Evolutionary conservation across 768 basidiomycete genomes (phyloP).

Genomic region (Tricholoma sp.): DNA sequence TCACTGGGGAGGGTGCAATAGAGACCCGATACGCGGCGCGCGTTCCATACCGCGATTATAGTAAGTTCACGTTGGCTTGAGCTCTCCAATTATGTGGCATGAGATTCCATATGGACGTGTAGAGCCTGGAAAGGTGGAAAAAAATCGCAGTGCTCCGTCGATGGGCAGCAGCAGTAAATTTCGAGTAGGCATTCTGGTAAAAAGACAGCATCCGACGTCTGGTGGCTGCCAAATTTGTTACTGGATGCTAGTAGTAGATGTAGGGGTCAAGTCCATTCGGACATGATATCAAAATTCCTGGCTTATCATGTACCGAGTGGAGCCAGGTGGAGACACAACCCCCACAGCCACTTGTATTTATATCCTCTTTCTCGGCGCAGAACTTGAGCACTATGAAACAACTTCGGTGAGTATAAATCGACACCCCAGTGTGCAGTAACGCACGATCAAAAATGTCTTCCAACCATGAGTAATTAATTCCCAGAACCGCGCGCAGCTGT

Average conservation of each 20-base stretch:
- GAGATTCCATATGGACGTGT: background rate
- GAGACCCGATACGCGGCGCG: background rate
- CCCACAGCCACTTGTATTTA: too few relatives aligned
- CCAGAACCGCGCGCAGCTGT: too few relatives aligned
- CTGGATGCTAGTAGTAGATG: too few relatives aligned
- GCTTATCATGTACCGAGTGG: background rate
- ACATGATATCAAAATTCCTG: background rate
- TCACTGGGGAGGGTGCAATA: background rate
- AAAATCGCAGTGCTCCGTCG: background rate
- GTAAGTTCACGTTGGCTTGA: background rate
- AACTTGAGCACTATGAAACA: too few relatives aligned
- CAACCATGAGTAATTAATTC: too few relatives aligned
- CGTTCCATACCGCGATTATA: background rate
- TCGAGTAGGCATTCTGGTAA: background rate
- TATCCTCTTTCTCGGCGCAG: too few relatives aligned
- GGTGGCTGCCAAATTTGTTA: background rate
- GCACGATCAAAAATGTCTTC: too few relatives aligned
- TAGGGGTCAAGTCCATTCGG: too few relatives aligned
- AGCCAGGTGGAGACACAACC: background rate
- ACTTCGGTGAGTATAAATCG: too few relatives aligned
- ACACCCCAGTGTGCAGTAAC: too few relatives aligned
- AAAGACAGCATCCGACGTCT: background rate
- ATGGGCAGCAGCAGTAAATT: background rate
- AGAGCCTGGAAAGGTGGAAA: background rate
- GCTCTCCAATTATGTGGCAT: background rate